Evolutionary conservation across 2,329 filamentous ascomycete genomes (phyloP), one percentile per base, ranked within the genome.

Genomic region (Aspergillus aculeatus): DNA sequence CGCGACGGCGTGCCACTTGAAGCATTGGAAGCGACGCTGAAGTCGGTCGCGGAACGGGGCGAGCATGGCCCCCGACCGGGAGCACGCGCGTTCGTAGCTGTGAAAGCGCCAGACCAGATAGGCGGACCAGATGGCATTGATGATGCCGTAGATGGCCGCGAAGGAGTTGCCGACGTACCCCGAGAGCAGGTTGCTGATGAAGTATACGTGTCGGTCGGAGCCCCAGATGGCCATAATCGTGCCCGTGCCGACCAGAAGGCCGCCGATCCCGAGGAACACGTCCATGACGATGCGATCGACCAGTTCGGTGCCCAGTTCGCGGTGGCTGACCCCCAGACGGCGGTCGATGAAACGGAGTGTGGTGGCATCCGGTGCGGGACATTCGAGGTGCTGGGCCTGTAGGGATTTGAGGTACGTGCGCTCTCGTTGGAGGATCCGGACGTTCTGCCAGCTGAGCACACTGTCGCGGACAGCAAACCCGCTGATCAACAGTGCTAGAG

Each of bases 221-320:
- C 83, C 83, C 2, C 74, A 80, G 14, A 84, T 84, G 12, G 83
- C 83, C 77, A 85, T 76, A 58, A 79, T 76, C 0, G 83, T 84
- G 11, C 83, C 83, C 0, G 77, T 64, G 11, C 78, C 79, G 19
- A 85, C 83, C 2, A 84, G 63, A 2, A 84, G 59, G 0, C 81
- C 78, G 0, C 81, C 81, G 19, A 77, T 69, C 0, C 82, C 83
- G 72, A 84, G 77, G 0, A 83, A 63, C 2, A 77, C 41, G 59
- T 84, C 82, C 79, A 85, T 83, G 0, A 76, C 68, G 51, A 81
- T 74, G 0, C 83, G 78, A 54, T 83, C 82, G 7, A 84, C 72
- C 0, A 78, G 54, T 61, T 85, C 83, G 2, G 78, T 81, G 3
- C 81, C 80, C 3, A 82, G 64, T 62, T 85, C 83, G 14, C 81